Evolutionary conservation across 1,284 basidiomycete genomes (phyloP), one percentile per base, ranked within the genome.

Genomic region (Trametes sp.): DNA sequence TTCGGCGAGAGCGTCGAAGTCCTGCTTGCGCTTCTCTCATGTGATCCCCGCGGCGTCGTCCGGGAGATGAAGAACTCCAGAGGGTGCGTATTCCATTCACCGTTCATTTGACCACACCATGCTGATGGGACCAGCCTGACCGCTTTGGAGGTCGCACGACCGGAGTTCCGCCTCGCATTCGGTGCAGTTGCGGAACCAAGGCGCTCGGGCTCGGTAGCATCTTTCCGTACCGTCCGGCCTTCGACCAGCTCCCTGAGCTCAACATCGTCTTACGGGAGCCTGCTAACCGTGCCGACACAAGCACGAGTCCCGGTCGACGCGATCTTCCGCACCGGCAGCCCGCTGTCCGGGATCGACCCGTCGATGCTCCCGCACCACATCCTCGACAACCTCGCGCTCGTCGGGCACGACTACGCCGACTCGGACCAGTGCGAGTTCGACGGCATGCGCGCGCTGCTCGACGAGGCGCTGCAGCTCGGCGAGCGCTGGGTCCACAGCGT

Each of bases 1-100:
- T 90, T 92, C 63, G 97, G 96, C 13, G 87, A 91, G 61, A 88
- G 81, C 73, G 75, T 85, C 24, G 86, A 88, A 59, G 74, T 92
- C 23, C 75, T 92, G 42, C 77, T 80, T 56, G 82, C 87, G 46
- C 77, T 92, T 63, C 78, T 92, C 45, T 83, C 87, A 51, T 87
- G 84, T 65, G 90, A 92, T 72, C 75, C 77, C 0, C 82, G 80
- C 6, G 82, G 85, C 31, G 70, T 76, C 4, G 81, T 87, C 24
- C 81, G 84, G 29, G 83, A 86, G 65, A 73, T 88, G 73, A 83
- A 84, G 54, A 92, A 92, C 72, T 80, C 84, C 10, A 78, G 87
- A 77, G 90, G 90, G 87, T 91, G 69, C 38, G 85, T 77, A 26
- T 31, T 8, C 52, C 41, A 33, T 56, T 35, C 35, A 9, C 42